phyloP scores from a whole-genome alignment of 345 rosid species.

The Clarkia xantiana region DNA sequence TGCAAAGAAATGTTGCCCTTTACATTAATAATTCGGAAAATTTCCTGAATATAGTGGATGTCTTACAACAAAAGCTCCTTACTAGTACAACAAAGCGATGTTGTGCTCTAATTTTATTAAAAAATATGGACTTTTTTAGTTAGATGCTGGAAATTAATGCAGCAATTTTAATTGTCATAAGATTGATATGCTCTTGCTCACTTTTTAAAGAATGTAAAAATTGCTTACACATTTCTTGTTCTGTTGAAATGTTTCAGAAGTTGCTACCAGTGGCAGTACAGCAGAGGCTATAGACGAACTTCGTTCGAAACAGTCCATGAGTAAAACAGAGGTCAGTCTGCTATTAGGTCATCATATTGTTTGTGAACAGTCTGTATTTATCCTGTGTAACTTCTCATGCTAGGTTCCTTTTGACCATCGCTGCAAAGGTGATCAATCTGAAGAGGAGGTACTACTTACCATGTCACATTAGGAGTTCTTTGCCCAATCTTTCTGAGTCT shows the following conservation, averaged over 20 bases:
- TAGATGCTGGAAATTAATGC: too few relatives aligned
- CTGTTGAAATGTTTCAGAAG: constrained; percentile 22
- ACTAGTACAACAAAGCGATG: too few relatives aligned
- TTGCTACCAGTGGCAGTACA: constrained; percentile 29
- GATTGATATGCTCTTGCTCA: too few relatives aligned
- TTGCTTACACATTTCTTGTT: constrained; percentile 1
- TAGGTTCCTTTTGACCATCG: constrained; percentile 74
- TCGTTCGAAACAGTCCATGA: constrained; percentile 67
- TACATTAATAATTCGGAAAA: too few relatives aligned
- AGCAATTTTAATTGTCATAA: too few relatives aligned
- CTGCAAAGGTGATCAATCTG: constrained; percentile 29
- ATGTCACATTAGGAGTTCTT: background rate
- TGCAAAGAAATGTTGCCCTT: too few relatives aligned
- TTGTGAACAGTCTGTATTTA: background rate
- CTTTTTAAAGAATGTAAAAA: too few relatives aligned
- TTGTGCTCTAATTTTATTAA: too few relatives aligned
- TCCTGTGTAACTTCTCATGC: constrained; percentile 8
- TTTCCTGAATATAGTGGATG: too few relatives aligned
- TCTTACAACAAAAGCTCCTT: too few relatives aligned
- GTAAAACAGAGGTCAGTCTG: constrained; percentile 63
- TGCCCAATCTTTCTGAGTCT: too few relatives aligned
- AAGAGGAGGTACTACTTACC: constrained; percentile 26
- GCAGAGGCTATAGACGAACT: constrained; percentile 49
- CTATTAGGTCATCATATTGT: background rate
- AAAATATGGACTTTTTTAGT: too few relatives aligned